Evolutionary conservation across 1,139 yeast genomes (phyloP).

Genomic region (Nadsonia starkeyi-henricii): DNA sequence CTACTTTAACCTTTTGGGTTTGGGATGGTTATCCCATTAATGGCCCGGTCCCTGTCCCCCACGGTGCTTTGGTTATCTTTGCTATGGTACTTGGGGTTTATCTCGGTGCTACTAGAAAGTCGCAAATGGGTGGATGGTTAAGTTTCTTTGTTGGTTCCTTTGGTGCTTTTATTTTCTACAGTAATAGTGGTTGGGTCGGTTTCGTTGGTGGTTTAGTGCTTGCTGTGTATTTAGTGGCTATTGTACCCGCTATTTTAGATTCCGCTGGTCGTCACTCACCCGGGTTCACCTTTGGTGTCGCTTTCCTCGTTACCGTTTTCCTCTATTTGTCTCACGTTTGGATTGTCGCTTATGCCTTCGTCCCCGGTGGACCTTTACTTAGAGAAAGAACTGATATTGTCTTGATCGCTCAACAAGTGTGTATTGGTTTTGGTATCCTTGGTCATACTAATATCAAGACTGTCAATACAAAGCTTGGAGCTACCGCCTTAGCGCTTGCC

Average conservation of each 20-base stretch:
- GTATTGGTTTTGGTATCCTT: slow-evolving; percentile 25
- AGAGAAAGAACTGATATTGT: slow-evolving; percentile 82
- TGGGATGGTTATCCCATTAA: slow-evolving; percentile 87
- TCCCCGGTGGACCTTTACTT: slow-evolving; percentile 78
- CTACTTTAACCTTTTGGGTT: slow-evolving; percentile 76
- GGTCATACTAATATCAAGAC: slow-evolving; percentile 15
- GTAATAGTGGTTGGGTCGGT: slow-evolving; percentile 64
- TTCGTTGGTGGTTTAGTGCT: slow-evolving; percentile 62
- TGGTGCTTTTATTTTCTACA: slow-evolving; percentile 38
- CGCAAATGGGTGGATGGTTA: slow-evolving; percentile 15
- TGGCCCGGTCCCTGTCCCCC: slow-evolving; percentile 87
- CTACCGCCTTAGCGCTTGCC: slow-evolving; percentile 13
- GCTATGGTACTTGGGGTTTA: slow-evolving; percentile 48
- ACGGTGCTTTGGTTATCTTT: slow-evolving; percentile 52
- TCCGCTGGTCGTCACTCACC: slow-evolving; percentile 46
- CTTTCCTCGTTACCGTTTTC: slow-evolving; percentile 38
- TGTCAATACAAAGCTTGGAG: slow-evolving; percentile 11
- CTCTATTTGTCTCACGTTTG: slow-evolving; percentile 75
- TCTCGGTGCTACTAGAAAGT: slow-evolving; percentile 26
- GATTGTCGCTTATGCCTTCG: slow-evolving; percentile 97
- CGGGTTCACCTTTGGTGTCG: slow-evolving; percentile 42
- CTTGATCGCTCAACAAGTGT: slow-evolving; percentile 37
- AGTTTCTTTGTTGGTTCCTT: slow-evolving; percentile 29
- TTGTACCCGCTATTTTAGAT: slow-evolving; percentile 51
- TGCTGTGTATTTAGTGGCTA: slow-evolving; percentile 46